Base-by-base conservation (phyloP, 257 asterid species). In the Vinca minor region DNA sequence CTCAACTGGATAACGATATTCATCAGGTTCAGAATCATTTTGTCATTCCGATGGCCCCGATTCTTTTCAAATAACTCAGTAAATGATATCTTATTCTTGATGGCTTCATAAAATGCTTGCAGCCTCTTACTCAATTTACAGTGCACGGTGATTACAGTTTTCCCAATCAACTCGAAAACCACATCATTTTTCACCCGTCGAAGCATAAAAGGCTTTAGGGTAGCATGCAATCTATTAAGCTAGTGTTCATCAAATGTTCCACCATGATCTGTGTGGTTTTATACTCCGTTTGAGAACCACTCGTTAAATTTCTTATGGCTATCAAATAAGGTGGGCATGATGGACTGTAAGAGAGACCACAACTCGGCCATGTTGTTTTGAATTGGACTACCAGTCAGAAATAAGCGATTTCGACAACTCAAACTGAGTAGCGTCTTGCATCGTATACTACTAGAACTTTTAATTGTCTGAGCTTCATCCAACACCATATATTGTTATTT, bases 221-320 rank as follows among this genome's bases (percentile, higher is more conserved):
- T 89, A 68, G 97, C 97, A 82, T 93, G 99, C 99, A 93, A 83
- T 70, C 99, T 87, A 74, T 74, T 93, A 18, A 93, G 96, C 84
- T 92, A 96, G 82, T 92, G 98, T 80, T 89, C 99, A 18, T 93
- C 89, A 66, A 93, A 76, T 25, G 94, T 87, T 73, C 99, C 99
- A 61, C 99, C 99, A 77, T 93, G 99, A 84, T 93, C 99, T 38
- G 99, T 97, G 48, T 93, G 99, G 80, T 95, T 84, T 87, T 93
- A 97, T 56, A 93, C 87, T 79, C 99, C 89, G 85, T 87, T 89
- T 31, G 97, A 89, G 76, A 93, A 93, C 99, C 99, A 93, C 79
- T 93, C 99, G 34, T 87, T 89, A 81, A 93, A 93, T 76, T 93
- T 96, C 67, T 89, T 96, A 4, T 93, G 99, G 84, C 96, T 89